Conservation (phyloP, 371 early-diverging fungal genomes). For the Rhizopus stolonifer region DNA sequence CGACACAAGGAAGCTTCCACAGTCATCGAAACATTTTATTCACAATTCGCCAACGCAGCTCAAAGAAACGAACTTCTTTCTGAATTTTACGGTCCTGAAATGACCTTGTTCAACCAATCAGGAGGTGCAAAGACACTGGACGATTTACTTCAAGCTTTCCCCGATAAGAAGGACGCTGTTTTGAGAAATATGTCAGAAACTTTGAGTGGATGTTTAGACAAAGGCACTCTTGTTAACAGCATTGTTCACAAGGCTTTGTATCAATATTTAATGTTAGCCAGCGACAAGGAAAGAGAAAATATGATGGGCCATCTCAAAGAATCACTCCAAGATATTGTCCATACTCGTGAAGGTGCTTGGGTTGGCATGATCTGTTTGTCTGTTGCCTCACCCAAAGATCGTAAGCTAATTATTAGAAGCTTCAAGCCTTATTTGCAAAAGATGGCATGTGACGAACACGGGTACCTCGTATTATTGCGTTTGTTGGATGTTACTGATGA, state of each 20-base stretch:
- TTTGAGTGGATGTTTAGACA: slow-evolving; percentile 74
- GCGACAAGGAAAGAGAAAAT: slow-evolving; percentile 61
- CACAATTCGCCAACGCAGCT: slow-evolving; percentile 73
- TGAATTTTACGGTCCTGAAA: slow-evolving; percentile 95
- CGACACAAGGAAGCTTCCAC: slow-evolving; percentile 79
- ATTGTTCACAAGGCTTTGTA: slow-evolving; percentile 87
- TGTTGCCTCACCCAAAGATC: slow-evolving; percentile 82
- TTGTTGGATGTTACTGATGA: slow-evolving; percentile 91
- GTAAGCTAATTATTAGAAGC: slow-evolving; percentile 85
- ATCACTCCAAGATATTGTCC: slow-evolving; percentile 83
- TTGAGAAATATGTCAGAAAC: slow-evolving; percentile 72
- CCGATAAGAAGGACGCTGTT: slow-evolving; percentile 76
- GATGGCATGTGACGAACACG: slow-evolving; percentile 89
- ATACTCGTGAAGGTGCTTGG: slow-evolving; percentile 88
- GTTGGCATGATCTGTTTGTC: slow-evolving; percentile 81
- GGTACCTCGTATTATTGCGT: slow-evolving; percentile 81
- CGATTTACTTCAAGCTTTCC: slow-evolving; percentile 64
- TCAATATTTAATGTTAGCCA: slow-evolving; percentile 76
- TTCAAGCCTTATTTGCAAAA: slow-evolving; percentile 82
- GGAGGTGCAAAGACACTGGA: slow-evolving; percentile 61
- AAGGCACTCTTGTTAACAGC: slow-evolving; percentile 79
- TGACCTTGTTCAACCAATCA: slow-evolving; percentile 66
- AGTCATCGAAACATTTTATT: slow-evolving; percentile 86
- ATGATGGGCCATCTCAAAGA: slow-evolving; percentile 75
- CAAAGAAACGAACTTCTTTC: slow-evolving; percentile 79